These are phyloP conservation scores for Hemisphaericaspora xylofermentans DNA, from an alignment of 1,139 yeast species.

Conservation along the genomic window DNA sequence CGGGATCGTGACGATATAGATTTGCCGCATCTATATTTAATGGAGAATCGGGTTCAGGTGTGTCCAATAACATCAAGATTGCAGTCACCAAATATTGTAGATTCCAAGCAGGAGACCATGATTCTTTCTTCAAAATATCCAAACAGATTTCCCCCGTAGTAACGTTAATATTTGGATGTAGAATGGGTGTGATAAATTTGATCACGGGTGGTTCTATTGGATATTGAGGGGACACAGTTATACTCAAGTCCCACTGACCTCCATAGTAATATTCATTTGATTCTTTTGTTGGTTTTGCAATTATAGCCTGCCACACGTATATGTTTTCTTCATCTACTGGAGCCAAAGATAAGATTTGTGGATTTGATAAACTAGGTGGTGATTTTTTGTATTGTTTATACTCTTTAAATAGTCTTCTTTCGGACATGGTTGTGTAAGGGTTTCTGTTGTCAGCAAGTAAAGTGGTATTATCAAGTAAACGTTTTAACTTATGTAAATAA, in stretches of 20 bases:
- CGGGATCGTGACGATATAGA: slow-evolving; percentile 51
- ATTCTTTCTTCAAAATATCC: slow-evolving; percentile 63
- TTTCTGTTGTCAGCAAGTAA: too few species aligned
- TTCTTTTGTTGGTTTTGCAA: slow-evolving; percentile 50
- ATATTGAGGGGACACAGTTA: slow-evolving; percentile 53
- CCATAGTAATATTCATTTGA: slow-evolving; percentile 47
- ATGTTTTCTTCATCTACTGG: slow-evolving; percentile 50
- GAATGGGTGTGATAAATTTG: slow-evolving; percentile 52
- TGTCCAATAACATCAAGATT: slow-evolving; percentile 61
- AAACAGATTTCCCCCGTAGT: slow-evolving; percentile 78
- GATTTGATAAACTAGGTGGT: slow-evolving; percentile 24
- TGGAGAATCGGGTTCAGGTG: slow-evolving; percentile 87
- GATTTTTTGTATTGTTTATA: slow-evolving; percentile 22
- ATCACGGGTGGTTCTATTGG: slow-evolving; percentile 73
- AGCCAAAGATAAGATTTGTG: slow-evolving; percentile 39
- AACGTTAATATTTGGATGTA: slow-evolving; percentile 75
- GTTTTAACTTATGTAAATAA: too few species aligned
- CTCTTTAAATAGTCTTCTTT: slow-evolving; percentile 31
- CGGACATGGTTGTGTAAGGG: slow-evolving; percentile 31
- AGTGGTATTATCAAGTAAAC: too few species aligned
- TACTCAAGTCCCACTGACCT: slow-evolving; percentile 58
- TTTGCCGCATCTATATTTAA: slow-evolving; percentile 86
- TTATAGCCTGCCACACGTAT: slow-evolving; percentile 57
- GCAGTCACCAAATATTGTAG: slow-evolving; percentile 70
- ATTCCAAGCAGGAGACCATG: slow-evolving; percentile 93